These are phyloP conservation scores for Calonectria naviculata DNA, from an alignment of 2,329 filamentous ascomycete species.

Conservation along the genomic window DNA sequence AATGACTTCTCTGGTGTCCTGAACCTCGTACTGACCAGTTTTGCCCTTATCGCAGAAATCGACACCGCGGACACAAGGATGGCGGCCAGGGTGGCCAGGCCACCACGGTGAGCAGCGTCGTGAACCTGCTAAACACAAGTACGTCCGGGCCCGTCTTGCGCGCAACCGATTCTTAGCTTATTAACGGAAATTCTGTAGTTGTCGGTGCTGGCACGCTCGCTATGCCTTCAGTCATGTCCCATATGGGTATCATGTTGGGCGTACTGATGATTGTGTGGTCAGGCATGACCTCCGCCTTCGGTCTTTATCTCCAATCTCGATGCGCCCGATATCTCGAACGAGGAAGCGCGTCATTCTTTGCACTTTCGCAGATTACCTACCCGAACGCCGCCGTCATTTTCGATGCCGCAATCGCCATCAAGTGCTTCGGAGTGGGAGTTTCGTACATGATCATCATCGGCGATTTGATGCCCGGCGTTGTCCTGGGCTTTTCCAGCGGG, in stretches of 20 bases:
- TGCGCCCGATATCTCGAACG: slow-evolving; percentile 94
- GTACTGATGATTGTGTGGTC: slow-evolving; percentile 91
- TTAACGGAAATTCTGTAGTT: slow-evolving; percentile 64
- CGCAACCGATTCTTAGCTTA: slow-evolving; percentile 20
- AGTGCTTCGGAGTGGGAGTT: slow-evolving; percentile 97
- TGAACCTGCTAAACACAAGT: slow-evolving; percentile 98
- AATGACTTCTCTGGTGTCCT: slow-evolving; percentile 10
- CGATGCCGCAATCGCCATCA: slow-evolving; percentile 94
- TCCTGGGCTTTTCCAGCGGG: slow-evolving; percentile 79
- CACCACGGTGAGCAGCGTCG: slow-evolving; percentile 88
- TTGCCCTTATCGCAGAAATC: slow-evolving; percentile 52
- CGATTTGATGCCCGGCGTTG: slow-evolving; percentile 96
- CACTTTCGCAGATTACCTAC: slow-evolving; percentile 96
- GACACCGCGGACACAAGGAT: slow-evolving; percentile 76
- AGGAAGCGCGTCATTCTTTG: slow-evolving; percentile 91
- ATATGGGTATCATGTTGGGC: slow-evolving; percentile 93
- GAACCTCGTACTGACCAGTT: slow-evolving; percentile 25
- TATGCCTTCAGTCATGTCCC: slow-evolving; percentile 94
- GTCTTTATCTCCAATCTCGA: slow-evolving; percentile 92
- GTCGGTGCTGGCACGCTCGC: slow-evolving; percentile 94
- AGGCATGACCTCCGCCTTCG: slow-evolving; percentile 87
- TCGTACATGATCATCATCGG: slow-evolving; percentile 99
- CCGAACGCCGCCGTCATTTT: slow-evolving; percentile 96
- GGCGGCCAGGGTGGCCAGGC: slow-evolving; percentile 78
- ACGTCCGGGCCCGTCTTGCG: slow-evolving; percentile 45